phyloP scores from a whole-genome alignment of 805 yeast species.

The Wickerhamomyces kurtzmanii region DNA sequence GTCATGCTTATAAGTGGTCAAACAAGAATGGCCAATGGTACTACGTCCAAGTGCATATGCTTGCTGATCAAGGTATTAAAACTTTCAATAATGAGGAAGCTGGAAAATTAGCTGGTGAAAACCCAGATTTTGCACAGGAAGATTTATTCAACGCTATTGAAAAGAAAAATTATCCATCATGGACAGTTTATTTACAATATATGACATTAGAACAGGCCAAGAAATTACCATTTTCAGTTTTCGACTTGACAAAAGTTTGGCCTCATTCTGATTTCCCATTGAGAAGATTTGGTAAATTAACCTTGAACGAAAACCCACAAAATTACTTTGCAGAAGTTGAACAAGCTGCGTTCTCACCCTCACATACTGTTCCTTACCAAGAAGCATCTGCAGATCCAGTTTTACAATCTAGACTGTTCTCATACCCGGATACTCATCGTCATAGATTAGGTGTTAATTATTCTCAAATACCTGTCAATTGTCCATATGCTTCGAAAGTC shows the following conservation, averaged over 20 bases:
- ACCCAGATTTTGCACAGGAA: conserved; percentile 76
- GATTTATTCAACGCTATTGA: conserved; percentile 76
- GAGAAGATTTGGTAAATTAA: conserved; percentile 75
- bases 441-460: conserved; percentile 70
- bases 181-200: conserved; percentile 80
- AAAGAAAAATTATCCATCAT: conserved; percentile 67
- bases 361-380: conserved; percentile 77
- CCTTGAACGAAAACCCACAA: conserved; percentile 72
- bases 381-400: conserved; percentile 82
- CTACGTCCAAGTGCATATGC: conserved; percentile 72
- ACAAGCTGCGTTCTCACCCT: conserved; percentile 80
- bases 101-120: conserved; percentile 53
- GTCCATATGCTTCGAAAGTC: conserved; percentile 52
- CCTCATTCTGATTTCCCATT: conserved; percentile 81
- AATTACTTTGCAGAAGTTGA: conserved; percentile 85
- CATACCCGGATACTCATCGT: conserved; percentile 81
- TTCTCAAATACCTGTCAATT: conserved; percentile 81
- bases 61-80: conserved; percentile 51
- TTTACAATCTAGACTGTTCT: conserved; percentile 69
- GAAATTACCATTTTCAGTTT: conserved; percentile 68
- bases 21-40: conserved; percentile 67
- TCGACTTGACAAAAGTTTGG: conserved; percentile 90
- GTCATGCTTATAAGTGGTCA: conserved; percentile 78
- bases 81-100: conserved; percentile 49
- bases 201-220: conserved; percentile 81